Evolutionary conservation across 2,329 filamentous ascomycete species (phyloP).

Genomic region (Aschersonia sp.): DNA sequence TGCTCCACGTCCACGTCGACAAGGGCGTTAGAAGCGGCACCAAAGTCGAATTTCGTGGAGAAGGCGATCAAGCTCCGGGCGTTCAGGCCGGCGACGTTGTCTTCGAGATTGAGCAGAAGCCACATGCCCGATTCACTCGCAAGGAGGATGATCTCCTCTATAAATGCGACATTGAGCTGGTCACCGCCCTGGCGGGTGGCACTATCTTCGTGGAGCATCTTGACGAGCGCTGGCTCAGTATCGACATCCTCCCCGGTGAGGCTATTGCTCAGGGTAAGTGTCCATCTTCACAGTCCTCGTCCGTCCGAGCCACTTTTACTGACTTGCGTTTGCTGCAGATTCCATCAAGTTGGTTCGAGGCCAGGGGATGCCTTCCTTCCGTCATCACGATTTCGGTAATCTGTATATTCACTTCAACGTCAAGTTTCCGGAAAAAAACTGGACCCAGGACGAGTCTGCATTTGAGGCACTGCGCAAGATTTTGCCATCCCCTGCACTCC

Average conservation of each 20-base stretch:
- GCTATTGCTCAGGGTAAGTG: slow-evolving; percentile 77
- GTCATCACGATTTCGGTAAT: slow-evolving; percentile 92
- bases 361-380: slow-evolving; percentile 92
- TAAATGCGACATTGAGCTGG: slow-evolving; percentile 86
- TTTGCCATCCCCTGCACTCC: slow-evolving; percentile 55
- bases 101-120: slow-evolving; percentile 99
- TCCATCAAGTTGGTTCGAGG: slow-evolving; percentile 87
- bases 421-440: slow-evolving; percentile 81
- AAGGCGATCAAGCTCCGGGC: slow-evolving; percentile 90
- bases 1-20: slow-evolving; percentile 95
- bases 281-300: neutral
- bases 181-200: slow-evolving; percentile 87
- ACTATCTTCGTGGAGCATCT: slow-evolving; percentile 89
- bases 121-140: slow-evolving; percentile 87
- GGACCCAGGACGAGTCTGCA: slow-evolving; percentile 50
- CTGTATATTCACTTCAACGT: slow-evolving; percentile 96
- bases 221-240: slow-evolving; percentile 89
- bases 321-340: slow-evolving; percentile 37
- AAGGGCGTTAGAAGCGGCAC: slow-evolving; percentile 85
- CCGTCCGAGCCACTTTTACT: neutral
- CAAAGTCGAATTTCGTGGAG: slow-evolving; percentile 93
- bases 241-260: slow-evolving; percentile 87
- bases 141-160: slow-evolving; percentile 95
- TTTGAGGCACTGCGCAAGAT: slow-evolving; percentile 72
- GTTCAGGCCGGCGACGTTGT: slow-evolving; percentile 91